A percentile compares a stretch with the other conserved stretches of the same genome.
Conservation (phyloP, 208 protist species). For the Trypanosoma avium region DNA sequence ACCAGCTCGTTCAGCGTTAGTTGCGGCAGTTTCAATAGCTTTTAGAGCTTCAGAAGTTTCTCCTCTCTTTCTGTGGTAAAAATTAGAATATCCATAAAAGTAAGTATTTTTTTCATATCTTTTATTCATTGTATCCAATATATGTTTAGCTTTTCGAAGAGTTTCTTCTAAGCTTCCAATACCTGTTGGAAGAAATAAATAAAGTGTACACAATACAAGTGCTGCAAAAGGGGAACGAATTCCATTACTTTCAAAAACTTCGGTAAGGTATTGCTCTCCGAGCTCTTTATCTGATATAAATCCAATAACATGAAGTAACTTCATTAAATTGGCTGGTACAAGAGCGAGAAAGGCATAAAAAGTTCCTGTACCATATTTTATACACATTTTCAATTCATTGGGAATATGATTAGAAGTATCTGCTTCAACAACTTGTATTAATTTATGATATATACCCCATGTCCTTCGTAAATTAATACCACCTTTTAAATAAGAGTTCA, state of each 20-base stretch:
- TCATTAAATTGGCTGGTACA: constrained; percentile 87
- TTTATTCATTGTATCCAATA: constrained; percentile 83
- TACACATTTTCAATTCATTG: constrained; percentile 79
- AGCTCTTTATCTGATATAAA: constrained; percentile 90
- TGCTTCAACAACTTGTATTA: constrained; percentile 69
- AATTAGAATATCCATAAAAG: constrained; percentile 91
- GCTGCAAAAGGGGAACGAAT: constrained; percentile 86
- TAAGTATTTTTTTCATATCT: constrained; percentile 88
- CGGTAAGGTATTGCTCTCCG: constrained; percentile 89
- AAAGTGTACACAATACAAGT: constrained; percentile 85
- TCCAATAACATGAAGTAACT: constrained; percentile 86
- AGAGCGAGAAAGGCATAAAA: constrained; percentile 91
- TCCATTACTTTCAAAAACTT: constrained; percentile 87
- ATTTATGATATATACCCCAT: constrained; percentile 81
- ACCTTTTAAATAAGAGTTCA: constrained; percentile 90
- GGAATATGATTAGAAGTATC: constrained; percentile 77
- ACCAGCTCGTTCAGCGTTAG: constrained; percentile 72
- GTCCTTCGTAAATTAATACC: constrained; percentile 88
- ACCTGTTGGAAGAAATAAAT: constrained; percentile 89
- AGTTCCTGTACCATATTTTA: constrained; percentile 87
- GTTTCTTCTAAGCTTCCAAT: constrained; percentile 77
- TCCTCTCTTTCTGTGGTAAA: constrained; percentile 88
- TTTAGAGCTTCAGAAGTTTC: constrained; percentile 70
- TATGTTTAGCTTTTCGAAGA: constrained; percentile 65
- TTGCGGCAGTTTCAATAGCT: constrained; percentile 66